Conservation (phyloP, 306 rosid genomes). For the Corylus heterophylla region DNA sequence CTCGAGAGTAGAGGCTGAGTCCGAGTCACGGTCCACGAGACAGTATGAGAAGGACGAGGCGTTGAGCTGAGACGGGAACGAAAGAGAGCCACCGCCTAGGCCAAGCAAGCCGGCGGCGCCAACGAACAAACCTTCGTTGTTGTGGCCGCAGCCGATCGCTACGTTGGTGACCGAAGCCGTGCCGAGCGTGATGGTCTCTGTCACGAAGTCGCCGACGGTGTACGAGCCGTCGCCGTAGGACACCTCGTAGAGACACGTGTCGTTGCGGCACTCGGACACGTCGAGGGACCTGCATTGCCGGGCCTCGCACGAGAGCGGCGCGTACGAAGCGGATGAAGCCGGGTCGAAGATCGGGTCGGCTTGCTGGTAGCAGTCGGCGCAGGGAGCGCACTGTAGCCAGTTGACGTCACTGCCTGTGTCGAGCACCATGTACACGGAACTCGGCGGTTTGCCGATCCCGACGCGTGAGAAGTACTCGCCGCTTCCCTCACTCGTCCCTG, state of each 20-base stretch:
- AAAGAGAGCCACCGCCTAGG: constrained; percentile 76
- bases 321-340: constrained; percentile 50
- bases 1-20: constrained; percentile 72
- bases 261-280: constrained; percentile 69
- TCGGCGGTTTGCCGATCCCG: constrained; percentile 81
- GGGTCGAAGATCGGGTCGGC: constrained; percentile 85
- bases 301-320: constrained; percentile 57
- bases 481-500: constrained; percentile 91
- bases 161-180: constrained; percentile 34
- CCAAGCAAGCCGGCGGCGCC: constrained; percentile 93
- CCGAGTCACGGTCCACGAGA: constrained; percentile 85
- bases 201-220: constrained; percentile 80
- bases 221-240: constrained; percentile 93
- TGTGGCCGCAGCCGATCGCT: constrained; percentile 86
- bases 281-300: constrained; percentile 67
- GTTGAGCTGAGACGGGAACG: constrained; percentile 77
- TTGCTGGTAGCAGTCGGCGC: constrained; percentile 85
- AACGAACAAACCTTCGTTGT: constrained; percentile 77
- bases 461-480: constrained; percentile 92
- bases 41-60: constrained; percentile 78
- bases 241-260: constrained; percentile 80
- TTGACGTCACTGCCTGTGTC: constrained; percentile 97
- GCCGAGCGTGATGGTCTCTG: constrained; percentile 72
- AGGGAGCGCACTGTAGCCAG: constrained; percentile 94
- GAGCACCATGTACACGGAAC: constrained; percentile 64